Conservation (phyloP, 2,329 filamentous ascomycete species). For the Verticillium nubilum region DNA sequence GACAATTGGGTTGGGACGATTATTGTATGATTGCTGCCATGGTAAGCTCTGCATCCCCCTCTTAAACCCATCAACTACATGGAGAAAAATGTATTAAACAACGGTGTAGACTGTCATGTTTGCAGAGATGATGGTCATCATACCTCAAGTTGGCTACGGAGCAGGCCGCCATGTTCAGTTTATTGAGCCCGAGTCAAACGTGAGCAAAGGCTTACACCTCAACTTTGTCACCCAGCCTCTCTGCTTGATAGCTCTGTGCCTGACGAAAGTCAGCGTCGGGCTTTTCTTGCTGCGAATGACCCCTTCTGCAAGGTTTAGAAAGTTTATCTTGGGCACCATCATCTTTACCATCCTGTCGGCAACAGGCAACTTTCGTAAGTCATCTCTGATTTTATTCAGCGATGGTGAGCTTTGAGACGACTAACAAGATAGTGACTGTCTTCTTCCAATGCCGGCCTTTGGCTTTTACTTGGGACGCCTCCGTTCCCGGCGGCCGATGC, state of each 20-base stretch:
- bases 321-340: slow-evolving; percentile 16
- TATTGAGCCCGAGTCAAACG: slow-evolving; percentile 16
- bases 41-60: slow-evolving; percentile 12
- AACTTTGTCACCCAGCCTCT: slow-evolving; percentile 25
- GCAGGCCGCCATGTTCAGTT: slow-evolving; percentile 20
- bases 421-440: slow-evolving; percentile 13
- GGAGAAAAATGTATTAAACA: not conserved
- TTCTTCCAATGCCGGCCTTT: slow-evolving; percentile 19
- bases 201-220: slow-evolving; percentile 17
- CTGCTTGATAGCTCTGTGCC: slow-evolving; percentile 18
- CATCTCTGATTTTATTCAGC: not conserved
- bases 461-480: slow-evolving; percentile 15
- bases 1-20: slow-evolving; percentile 19
- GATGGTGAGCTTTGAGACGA: not conserved
- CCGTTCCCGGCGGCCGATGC: slow-evolving; percentile 14
- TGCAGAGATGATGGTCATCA: slow-evolving; percentile 20
- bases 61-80: not conserved
- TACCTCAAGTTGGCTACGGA: slow-evolving; percentile 18
- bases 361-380: slow-evolving; percentile 16
- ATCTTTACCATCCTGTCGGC: slow-evolving; percentile 19
- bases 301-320: slow-evolving; percentile 11
- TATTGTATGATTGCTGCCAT: slow-evolving; percentile 20
- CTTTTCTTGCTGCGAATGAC: slow-evolving; percentile 21
- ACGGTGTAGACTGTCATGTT: slow-evolving; percentile 14
- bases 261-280: slow-evolving; percentile 23